Percentiles rank a stretch among this genome's conserved stretches.
phyloP scores from a whole-genome alignment of 139 green algal genomes.

The Diplosphaera chodatii region DNA sequence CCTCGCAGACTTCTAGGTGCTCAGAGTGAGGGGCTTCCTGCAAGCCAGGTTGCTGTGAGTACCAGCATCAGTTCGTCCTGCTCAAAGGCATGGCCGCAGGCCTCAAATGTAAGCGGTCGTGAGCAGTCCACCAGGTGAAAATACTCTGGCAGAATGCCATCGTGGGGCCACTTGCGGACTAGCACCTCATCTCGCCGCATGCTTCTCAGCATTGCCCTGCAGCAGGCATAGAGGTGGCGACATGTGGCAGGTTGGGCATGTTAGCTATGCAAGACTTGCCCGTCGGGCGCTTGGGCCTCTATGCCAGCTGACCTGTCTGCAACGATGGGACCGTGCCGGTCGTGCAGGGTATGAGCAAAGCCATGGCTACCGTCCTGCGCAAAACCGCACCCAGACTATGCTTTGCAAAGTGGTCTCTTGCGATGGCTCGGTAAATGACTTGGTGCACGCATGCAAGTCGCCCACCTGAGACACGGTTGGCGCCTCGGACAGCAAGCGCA shows the following conservation, averaged over 20 bases:
- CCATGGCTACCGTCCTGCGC: not conserved
- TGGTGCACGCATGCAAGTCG: not conserved
- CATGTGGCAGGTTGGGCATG: too few relatives aligned
- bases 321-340: too few relatives aligned
- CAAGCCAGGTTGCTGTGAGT: too few relatives aligned
- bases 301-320: too few relatives aligned
- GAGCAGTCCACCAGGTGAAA: slow-evolving; percentile 69
- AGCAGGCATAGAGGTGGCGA: too few relatives aligned
- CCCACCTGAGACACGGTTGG: slow-evolving; percentile 11
- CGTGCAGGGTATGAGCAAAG: too few relatives aligned
- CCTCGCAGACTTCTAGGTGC: too few relatives aligned
- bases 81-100: slow-evolving; percentile 77
- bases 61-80: slow-evolving; percentile 70
- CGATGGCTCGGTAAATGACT: too few relatives aligned
- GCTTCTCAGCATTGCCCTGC: slow-evolving; percentile 42
- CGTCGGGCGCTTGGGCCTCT: too few relatives aligned
- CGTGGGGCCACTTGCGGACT: slow-evolving; percentile 43
- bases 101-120: slow-evolving; percentile 46
- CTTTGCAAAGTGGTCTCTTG: too few relatives aligned
- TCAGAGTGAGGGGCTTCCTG: too few relatives aligned
- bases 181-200: slow-evolving; percentile 47
- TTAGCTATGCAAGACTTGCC: too few relatives aligned
- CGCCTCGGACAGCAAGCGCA: slow-evolving; percentile 32
- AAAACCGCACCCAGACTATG: not conserved
- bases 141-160: slow-evolving; percentile 42